phyloP scores from a whole-genome alignment of 306 rosid species.

The Canavalia ensiformis region DNA sequence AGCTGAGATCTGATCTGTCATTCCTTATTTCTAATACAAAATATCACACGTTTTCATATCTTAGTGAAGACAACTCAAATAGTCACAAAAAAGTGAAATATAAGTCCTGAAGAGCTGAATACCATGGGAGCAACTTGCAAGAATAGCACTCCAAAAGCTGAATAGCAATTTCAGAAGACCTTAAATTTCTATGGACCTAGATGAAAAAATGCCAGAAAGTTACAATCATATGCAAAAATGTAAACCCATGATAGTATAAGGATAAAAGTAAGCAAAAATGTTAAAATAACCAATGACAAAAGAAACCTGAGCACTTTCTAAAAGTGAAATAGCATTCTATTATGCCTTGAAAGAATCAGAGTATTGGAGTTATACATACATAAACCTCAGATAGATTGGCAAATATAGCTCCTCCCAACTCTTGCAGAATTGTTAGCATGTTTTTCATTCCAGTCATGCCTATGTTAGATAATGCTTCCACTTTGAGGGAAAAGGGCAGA shows the following conservation, averaged over 20 bases:
- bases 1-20: constrained; percentile 5
- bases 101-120: constrained; percentile 44
- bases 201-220: constrained; percentile 48
- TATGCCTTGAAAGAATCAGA: constrained; percentile 44
- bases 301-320: constrained; percentile 15
- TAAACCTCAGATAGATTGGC: constrained; percentile 61
- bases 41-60: constrained; percentile 36
- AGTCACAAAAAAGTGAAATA: constrained; percentile 39
- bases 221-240: constrained; percentile 37
- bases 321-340: constrained; percentile 41
- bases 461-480: constrained; percentile 74
- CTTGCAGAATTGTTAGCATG: constrained; percentile 78
- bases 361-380: constrained; percentile 54
- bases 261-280: constrained; percentile 12
- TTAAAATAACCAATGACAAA: constrained; percentile 36
- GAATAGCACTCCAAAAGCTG: constrained; percentile 87
- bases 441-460: constrained; percentile 74
- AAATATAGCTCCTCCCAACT: constrained; percentile 71
- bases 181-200: constrained; percentile 66
- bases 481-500: constrained; percentile 72
- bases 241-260: constrained; percentile 3
- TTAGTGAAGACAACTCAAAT: constrained; percentile 21
- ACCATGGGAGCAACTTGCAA: constrained; percentile 84
- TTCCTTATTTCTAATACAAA: constrained; percentile 33
- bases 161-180: constrained; percentile 58